Base-by-base conservation (phyloP, 2,329 filamentous ascomycete species). In the Diaporthe ilicicola region DNA sequence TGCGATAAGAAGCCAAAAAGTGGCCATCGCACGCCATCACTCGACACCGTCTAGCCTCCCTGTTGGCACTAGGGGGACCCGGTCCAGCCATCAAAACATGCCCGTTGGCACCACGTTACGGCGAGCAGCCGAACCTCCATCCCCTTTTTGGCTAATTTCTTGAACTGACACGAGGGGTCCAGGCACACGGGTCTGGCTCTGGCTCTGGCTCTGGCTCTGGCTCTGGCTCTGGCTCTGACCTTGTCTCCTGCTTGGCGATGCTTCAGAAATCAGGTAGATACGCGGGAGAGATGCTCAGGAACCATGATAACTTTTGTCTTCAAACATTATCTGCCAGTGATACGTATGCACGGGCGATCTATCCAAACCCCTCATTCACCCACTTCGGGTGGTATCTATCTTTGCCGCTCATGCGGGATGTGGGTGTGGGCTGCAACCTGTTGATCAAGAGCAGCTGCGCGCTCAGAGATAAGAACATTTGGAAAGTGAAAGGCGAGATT, bases 21-120 rank as follows among this genome's bases (percentile, higher is more conserved):
- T 32, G 51, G 37, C 51, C 51, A 67, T 67, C 64, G 64, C 64
- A 67, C 64, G 51, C 51, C 51, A 67, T 56, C 24, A 39, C 15
- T 17, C 24, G 27, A 3, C 53, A n/a, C 19, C 34, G 34, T 39
- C 53, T 56, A 56, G 53, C n/a, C 32, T 39, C n/a, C 53, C 17
- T 17, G 27, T 62, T 48, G 56, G 42, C 29, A 62, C 42, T 32
- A 34, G 56, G 55, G 55, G 42, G 19, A 22, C 56, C 56, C 39
- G 19, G 56, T 62, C 56, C 22, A 22, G 39, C 24, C 56, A 46
- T 17, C 27, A 17, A 27, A n/a, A 17, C 6, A 39, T 37, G 2
- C n/a, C n/a, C n/a, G n/a, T n/a, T n/a, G n/a, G n/a, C 2, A 22
- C 9, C 17, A 34, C 39, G 15, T 46, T 39, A 61, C 56, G 56